Base-by-base conservation (phyloP, 768 basidiomycete genomes). In the Lentinula sp. region DNA sequence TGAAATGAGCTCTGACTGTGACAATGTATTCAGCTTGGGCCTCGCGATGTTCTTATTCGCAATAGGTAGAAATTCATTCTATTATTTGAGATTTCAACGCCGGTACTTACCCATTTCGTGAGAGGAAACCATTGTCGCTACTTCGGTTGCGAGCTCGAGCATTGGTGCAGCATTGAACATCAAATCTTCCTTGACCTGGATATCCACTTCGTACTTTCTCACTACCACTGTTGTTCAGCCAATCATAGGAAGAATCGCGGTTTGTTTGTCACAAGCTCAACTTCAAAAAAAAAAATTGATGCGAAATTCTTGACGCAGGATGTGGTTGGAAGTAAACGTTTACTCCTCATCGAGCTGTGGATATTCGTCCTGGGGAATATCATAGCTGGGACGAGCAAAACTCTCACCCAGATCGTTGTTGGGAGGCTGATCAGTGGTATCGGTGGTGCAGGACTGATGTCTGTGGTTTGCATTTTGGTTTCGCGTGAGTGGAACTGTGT, bases 71-170 rank as follows among this genome's bases (percentile, higher is more conserved):
- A 51, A 35, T 51, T 33, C 16, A 15, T 15, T 4, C 2, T 10
- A 51, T 33, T 8, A 0, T 60, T 12, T 9, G 13, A 12, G 53
- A 2, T 0, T 60, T 3, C 3, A 28, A 28, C 28, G 28, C 28
- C 4, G 4, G 28, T 28, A 28, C 3, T 8, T 35, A 39, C 8
- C 36, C 23, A 42, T 42, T 15, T 39, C n/a, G 15, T 15, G 6
- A 69, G 70, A 71, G 61, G 57, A 66, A 58, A 71, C 70, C 12
- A 69, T 69, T 46, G 70, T 71, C 13, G 63, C 65, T 33, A 71
- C 70, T 28, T 66, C 68, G 6, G 64, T 68, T 10, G 62, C 69
- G 4, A 60, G 60, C 32, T 61, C 69, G 4, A 60, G 60, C 32
- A 71, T 69, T 37, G 70, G 69, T 8, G 62, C 61, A 15, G 70